Conservation (phyloP, 2,329 filamentous ascomycete genomes). For the Fusarium secorum region DNA sequence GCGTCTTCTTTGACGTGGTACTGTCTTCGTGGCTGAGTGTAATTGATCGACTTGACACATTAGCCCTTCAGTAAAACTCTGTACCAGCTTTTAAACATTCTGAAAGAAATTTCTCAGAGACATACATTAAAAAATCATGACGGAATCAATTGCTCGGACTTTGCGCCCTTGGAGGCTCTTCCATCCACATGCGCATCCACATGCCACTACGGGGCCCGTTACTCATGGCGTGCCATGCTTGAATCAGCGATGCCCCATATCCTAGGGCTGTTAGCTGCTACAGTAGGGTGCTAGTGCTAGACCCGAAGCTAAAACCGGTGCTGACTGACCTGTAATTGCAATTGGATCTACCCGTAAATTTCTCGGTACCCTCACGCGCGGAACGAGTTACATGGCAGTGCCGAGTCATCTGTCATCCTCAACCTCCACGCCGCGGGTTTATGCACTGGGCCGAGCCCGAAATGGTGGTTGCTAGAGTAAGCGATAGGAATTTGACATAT, state of each 20-base stretch:
- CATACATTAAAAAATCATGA: constrained; percentile 4
- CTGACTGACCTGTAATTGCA: not conserved
- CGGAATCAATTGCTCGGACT: not conserved
- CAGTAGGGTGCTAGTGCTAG: constrained; percentile 14
- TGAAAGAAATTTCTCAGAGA: not conserved
- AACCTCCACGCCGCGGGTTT: constrained; percentile 17
- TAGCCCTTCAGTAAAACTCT: not conserved
- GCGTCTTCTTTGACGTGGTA: constrained; percentile 2
- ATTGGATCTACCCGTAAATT: not conserved
- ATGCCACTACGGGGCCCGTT: constrained; percentile 21
- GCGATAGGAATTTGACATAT: constrained; percentile 19
- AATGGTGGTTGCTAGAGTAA: constrained; percentile 24
- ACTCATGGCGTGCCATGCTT: not conserved
- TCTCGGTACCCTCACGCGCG: constrained; percentile 15
- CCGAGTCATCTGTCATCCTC: constrained; percentile 29
- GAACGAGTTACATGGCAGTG: constrained; percentile 13
- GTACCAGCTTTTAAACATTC: not conserved
- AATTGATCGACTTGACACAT: not conserved
- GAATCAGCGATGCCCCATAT: constrained; percentile 13
- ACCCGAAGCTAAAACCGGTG: constrained; percentile 19
- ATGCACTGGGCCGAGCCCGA: constrained; percentile 27
- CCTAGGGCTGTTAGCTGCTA: constrained; percentile 27
- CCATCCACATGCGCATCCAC: constrained; percentile 4
- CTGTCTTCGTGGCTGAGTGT: not conserved
- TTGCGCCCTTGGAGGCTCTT: constrained; percentile 8